Conservation (phyloP, 2,329 filamentous ascomycete genomes). For the Xylariaceae sp. region DNA sequence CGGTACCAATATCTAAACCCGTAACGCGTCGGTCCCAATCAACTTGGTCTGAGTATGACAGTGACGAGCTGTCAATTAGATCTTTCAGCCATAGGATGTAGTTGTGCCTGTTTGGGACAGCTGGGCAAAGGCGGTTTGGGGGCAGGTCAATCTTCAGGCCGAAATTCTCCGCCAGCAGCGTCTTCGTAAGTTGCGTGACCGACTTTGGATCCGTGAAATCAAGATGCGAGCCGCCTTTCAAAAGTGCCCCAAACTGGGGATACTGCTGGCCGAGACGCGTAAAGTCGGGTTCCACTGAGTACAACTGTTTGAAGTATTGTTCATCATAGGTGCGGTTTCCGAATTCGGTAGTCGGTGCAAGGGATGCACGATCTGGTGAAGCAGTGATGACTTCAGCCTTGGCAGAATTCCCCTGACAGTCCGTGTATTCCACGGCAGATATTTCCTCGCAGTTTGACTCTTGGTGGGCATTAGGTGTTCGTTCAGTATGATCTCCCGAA, state of each 20-base stretch:
- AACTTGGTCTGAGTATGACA: conserved; percentile 44
- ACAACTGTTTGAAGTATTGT: conserved; percentile 24
- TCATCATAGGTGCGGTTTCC: conserved; percentile 16
- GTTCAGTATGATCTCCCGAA: conserved; percentile 16
- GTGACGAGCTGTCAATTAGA: conserved; percentile 69
- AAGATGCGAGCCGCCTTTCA: conserved; percentile 45
- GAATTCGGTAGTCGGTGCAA: too few species aligned
- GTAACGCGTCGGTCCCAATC: conserved; percentile 46
- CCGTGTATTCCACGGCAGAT: too few species aligned
- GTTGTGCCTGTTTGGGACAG: conserved; percentile 73
- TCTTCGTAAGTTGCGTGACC: conserved; percentile 77
- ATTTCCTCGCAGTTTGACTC: too few species aligned
- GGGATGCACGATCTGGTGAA: too few species aligned
- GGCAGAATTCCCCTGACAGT: too few species aligned
- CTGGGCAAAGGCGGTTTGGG: conserved; percentile 77
- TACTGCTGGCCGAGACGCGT: conserved; percentile 22
- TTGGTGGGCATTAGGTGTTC: too few species aligned
- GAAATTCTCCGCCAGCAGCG: conserved; percentile 73
- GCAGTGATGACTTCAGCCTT: too few species aligned
- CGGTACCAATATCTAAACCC: conserved; percentile 85
- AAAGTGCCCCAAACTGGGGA: conserved; percentile 20
- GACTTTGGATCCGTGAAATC: conserved; percentile 77
- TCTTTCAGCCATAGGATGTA: conserved; percentile 88
- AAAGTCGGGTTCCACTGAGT: conserved; percentile 25
- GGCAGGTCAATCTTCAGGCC: conserved; percentile 67